Conservation (phyloP, 768 basidiomycete genomes). For the Gymnopilus dilepis region DNA sequence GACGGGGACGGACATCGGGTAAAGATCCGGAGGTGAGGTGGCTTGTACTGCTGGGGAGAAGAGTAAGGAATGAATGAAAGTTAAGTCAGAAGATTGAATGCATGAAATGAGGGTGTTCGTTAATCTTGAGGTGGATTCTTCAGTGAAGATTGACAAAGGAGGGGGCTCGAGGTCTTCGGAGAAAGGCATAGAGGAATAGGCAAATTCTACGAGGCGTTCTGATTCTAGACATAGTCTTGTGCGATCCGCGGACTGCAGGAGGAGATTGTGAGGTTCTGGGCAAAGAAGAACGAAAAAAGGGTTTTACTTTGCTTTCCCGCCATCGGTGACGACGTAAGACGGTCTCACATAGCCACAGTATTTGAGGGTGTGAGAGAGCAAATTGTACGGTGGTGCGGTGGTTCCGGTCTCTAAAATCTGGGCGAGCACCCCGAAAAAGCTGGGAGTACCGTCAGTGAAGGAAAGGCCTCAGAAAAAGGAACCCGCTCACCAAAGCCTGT, state of each 20-base stretch:
- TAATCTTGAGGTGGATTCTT: slow-evolving; percentile 44
- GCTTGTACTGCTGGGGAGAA: slow-evolving; percentile 50
- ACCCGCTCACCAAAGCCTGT: slow-evolving; percentile 58
- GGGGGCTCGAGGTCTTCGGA: slow-evolving; percentile 46
- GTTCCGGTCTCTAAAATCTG: slow-evolving; percentile 75
- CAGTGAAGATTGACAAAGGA: slow-evolving; percentile 45
- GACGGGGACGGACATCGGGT: slow-evolving; percentile 52
- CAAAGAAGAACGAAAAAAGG: slow-evolving; percentile 12
- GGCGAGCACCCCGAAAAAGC: slow-evolving; percentile 73
- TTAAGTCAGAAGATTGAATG: slow-evolving; percentile 52
- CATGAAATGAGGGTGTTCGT: slow-evolving; percentile 61
- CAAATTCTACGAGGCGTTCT: slow-evolving; percentile 43
- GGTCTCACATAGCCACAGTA: slow-evolving; percentile 75
- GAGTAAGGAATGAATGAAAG: slow-evolving; percentile 58
- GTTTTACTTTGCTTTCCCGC: slow-evolving; percentile 62
- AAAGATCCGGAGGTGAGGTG: slow-evolving; percentile 45
- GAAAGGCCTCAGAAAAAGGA: slow-evolving; percentile 6
- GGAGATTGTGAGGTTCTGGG: slow-evolving; percentile 17
- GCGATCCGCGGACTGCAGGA: slow-evolving; percentile 43
- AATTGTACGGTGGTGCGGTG: slow-evolving; percentile 77
- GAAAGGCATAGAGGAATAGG: slow-evolving; percentile 42
- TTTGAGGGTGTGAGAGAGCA: slow-evolving; percentile 61
- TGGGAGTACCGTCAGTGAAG: slow-evolving; percentile 29
- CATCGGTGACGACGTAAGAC: slow-evolving; percentile 65
- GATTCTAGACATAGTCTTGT: slow-evolving; percentile 39